These are phyloP conservation scores for Neopestalotiopsis clavispora DNA, from an alignment of 2,329 filamentous ascomycete species.

Conservation along the genomic window DNA sequence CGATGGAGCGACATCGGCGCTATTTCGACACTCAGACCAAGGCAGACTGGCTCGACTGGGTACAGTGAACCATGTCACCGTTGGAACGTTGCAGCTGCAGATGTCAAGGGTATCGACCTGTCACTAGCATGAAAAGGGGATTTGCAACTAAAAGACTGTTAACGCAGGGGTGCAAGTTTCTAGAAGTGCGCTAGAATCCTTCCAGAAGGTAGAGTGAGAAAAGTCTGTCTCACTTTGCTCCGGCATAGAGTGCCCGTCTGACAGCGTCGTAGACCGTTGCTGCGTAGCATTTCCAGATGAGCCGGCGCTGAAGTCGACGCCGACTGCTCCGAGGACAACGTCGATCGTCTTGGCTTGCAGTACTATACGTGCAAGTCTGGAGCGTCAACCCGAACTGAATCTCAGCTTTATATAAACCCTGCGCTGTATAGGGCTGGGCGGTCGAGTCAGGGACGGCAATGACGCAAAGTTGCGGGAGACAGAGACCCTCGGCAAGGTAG, in stretches of 20 bases:
- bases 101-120: conserved; percentile 1
- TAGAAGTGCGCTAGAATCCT: conserved; percentile 29
- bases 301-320: neutral
- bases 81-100: conserved; percentile 11
- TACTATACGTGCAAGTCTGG: neutral
- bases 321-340: neutral
- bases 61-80: neutral
- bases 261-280: neutral
- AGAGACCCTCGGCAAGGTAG: neutral
- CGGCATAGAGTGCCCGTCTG: neutral
- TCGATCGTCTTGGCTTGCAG: neutral
- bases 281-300: neutral
- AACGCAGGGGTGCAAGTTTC: conserved; percentile 8
- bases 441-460: neutral
- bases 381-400: neutral
- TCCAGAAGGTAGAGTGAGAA: conserved; percentile 28
- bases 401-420: neutral
- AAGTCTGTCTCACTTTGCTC: neutral
- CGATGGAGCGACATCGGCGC: neutral
- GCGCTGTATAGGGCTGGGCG: neutral
- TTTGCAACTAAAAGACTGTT: neutral
- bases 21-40: neutral
- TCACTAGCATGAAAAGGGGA: neutral
- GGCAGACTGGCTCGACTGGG: neutral
- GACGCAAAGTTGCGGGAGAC: neutral